Percentiles rank a stretch among this genome's conserved stretches.
Evolutionary conservation across 257 asterid genomes (phyloP).

Genomic region (Solanum chiquidenum): DNA sequence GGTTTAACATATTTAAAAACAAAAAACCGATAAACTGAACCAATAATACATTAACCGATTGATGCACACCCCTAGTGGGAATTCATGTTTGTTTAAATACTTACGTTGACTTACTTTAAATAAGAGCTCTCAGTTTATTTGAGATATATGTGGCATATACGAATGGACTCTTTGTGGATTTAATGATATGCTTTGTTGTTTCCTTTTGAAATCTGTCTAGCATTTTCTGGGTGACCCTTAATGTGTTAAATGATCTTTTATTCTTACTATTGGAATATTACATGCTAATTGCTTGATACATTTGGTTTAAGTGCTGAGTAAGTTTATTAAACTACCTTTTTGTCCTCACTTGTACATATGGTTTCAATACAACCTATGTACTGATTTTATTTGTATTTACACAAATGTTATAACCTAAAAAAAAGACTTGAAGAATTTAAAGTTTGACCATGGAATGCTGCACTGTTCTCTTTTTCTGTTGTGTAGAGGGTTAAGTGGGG

Average conservation of each 20-base stretch:
- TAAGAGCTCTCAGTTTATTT: background rate
- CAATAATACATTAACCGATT: too few relatives aligned
- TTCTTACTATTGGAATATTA: background rate
- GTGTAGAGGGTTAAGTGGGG: background rate
- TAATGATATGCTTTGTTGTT: background rate
- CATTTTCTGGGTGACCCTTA: background rate
- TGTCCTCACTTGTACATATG: background rate
- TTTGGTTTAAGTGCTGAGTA: background rate
- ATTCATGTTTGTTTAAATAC: background rate
- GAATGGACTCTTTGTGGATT: background rate
- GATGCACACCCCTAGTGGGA: background rate
- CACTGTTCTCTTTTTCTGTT: background rate
- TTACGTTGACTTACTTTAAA: background rate
- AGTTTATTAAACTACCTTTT: background rate
- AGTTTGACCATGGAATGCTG: background rate
- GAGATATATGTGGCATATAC: background rate
- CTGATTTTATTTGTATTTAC: background rate
- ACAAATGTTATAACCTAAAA: background rate
- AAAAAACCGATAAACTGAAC: too few relatives aligned
- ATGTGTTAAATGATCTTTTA: background rate
- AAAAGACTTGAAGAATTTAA: background rate
- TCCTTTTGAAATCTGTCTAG: background rate
- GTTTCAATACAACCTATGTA: background rate
- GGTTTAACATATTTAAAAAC: too few relatives aligned
- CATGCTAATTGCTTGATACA: background rate